These are phyloP conservation scores for Clonostachys rosea DNA, from an alignment of 2,329 filamentous ascomycete species.

Conservation along the genomic window DNA sequence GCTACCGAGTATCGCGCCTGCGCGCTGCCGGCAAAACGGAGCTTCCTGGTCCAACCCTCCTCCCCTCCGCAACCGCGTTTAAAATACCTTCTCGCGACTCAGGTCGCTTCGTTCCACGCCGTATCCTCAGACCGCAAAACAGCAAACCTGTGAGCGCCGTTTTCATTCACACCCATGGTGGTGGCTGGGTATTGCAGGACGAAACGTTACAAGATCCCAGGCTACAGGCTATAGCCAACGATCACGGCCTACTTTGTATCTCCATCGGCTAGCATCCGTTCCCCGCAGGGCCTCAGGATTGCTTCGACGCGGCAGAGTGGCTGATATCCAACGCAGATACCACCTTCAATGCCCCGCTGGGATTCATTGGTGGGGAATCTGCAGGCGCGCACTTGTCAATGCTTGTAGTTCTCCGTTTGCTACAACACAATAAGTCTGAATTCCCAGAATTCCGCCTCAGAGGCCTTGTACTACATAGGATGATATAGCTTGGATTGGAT, in stretches of 20 bases:
- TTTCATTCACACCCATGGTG: slow-evolving; percentile 1
- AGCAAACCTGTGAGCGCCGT: not conserved
- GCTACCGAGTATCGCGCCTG: not conserved
- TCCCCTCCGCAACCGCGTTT: not conserved
- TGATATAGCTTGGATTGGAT: not conserved
- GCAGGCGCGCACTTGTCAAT: not conserved
- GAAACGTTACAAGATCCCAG: not conserved
- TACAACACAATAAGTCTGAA: not conserved
- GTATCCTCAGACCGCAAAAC: not conserved
- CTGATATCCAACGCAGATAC: not conserved
- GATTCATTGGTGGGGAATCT: not conserved
- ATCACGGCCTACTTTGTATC: slow-evolving; percentile 62
- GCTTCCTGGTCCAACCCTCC: not conserved
- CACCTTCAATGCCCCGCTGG: not conserved
- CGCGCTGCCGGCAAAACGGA: not conserved
- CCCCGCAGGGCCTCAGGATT: slow-evolving; percentile 2
- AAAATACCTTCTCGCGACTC: not conserved
- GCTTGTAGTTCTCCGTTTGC: not conserved
- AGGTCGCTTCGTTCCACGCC: slow-evolving; percentile 1
- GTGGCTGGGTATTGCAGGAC: not conserved
- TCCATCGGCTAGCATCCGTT: slow-evolving; percentile 1
- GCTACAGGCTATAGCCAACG: slow-evolving; percentile 58
- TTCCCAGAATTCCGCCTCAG: not conserved
- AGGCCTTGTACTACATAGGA: not conserved
- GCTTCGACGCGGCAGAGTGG: slow-evolving; percentile 4